Evolutionary conservation across 768 basidiomycete species (phyloP), one percentile per base, ranked within the genome.

Genomic region (Hebeloma cylindrosporum): DNA sequence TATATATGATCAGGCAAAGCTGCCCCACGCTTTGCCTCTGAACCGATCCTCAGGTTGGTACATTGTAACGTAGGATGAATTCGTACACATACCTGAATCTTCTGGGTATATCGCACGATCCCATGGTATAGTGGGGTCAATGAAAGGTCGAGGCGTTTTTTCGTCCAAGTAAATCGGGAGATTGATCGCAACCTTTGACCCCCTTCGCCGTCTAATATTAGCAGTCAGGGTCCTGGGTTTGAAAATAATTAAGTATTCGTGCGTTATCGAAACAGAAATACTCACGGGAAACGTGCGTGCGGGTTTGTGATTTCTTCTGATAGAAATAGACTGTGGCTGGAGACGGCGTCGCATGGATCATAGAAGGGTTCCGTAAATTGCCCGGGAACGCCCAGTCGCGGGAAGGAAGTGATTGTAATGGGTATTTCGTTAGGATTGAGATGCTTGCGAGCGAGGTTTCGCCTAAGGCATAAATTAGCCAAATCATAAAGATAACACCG

Each of bases 251-350:
- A 45, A 29, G 45, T 30, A n/a, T 32, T 36, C 40, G 28, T 30
- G 38, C 48, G 44, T 10, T 47, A 28, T 18, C 23, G 16, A 14
- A 21, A 40, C 52, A 54, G 46, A 30, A 34, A 34, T 43, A 82
- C 93, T 69, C 55, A 98, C 96, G 94, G 95, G 71, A 98, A 99
- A 43, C 96, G 88, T 35, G 86, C 91, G 68, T 98, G 96, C 27
- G 93, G 92, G 64, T 98, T 99, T 31, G 92, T 97, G 53, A 98
- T 83, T 67, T 97, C 85, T 59, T 98, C 86, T 1, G 94, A 92
- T 13, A 99, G 75, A 72, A 98, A 98, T 42, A 97, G 68, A 61
- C 91, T 94, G 63, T 93, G 88, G 56, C 92, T 95, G 21, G 92
- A 95, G 41, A 83, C 68, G 4, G 93, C 91, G 48, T 79, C 73